These are phyloP conservation scores for Stellera chamaejasme DNA, from an alignment of 345 rosid genomes.

Conservation along the genomic window DNA sequence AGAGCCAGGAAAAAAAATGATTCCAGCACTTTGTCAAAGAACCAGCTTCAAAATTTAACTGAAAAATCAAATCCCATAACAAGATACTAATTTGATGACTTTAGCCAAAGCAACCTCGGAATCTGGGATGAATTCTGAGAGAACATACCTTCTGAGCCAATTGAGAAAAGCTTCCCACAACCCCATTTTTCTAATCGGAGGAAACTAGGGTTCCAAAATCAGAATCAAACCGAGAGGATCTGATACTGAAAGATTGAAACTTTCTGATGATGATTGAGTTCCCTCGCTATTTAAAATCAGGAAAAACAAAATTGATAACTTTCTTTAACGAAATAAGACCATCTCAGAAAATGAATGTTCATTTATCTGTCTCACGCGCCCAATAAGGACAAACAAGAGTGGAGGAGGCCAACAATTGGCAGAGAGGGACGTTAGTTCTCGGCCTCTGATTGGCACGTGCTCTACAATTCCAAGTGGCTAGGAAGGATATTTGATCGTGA, in stretches of 20 bases:
- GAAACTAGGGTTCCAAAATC: constrained; percentile 2
- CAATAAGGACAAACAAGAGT: background rate
- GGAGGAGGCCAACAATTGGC: constrained; percentile 2
- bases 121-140: background rate
- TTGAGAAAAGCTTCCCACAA: constrained; percentile 48
- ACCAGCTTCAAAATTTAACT: too few relatives aligned
- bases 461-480: background rate
- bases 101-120: too few relatives aligned
- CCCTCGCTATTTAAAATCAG: constrained; percentile 14
- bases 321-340: background rate
- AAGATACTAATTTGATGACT: too few relatives aligned
- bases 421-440: background rate
- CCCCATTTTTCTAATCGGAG: constrained; percentile 27
- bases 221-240: constrained; percentile 6
- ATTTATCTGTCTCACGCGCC: constrained; percentile 4
- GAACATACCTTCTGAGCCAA: constrained; percentile 47
- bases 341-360: constrained; percentile 7
- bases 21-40: too few relatives aligned
- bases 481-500: background rate
- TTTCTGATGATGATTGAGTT: constrained; percentile 7
- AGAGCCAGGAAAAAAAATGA: too few relatives aligned
- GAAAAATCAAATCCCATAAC: too few relatives aligned
- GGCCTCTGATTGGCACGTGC: background rate
- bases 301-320: background rate
- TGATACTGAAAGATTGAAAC: background rate